Percentiles rank a stretch among this genome's conserved stretches.
These are phyloP conservation scores for Canariomyces notabilis DNA, from an alignment of 2,329 filamentous ascomycete species.

Conservation along the genomic window DNA sequence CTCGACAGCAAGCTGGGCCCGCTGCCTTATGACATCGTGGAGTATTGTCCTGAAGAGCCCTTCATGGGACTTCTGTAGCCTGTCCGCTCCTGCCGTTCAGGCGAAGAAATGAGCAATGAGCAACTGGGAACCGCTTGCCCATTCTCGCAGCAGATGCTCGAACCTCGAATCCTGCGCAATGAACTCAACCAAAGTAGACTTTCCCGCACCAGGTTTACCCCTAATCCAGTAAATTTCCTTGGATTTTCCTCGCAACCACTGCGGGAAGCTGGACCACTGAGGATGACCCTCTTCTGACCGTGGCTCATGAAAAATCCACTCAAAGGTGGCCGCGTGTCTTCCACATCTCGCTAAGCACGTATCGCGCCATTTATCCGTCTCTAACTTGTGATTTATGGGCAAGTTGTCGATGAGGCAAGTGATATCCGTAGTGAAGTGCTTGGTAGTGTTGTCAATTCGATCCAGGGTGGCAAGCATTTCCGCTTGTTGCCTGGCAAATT, in stretches of 20 bases:
- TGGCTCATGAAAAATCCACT: neutral
- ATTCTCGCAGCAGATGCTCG: neutral
- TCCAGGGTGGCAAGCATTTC: neutral
- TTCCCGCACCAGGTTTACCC: conserved; percentile 18
- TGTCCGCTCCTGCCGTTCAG: conserved; percentile 19
- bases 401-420: neutral
- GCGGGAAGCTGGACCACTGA: conserved; percentile 2
- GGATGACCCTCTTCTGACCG: too few relatives aligned
- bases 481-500: neutral
- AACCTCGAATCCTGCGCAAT: neutral
- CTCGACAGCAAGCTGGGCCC: conserved; percentile 5
- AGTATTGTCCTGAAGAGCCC: conserved; percentile 23
- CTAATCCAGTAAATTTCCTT: conserved; percentile 16
- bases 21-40: conserved; percentile 7
- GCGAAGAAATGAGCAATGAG: conserved; percentile 19
- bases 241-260: neutral
- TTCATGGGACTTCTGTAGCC: conserved; percentile 22
- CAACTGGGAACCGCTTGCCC: neutral
- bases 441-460: neutral
- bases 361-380: neutral
- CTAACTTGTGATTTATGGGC: neutral
- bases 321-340: neutral
- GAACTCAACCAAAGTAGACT: conserved; percentile 11
- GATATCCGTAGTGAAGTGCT: neutral
- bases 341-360: neutral